phyloP scores from a whole-genome alignment of 2,329 filamentous ascomycete genomes.

The Fusarium ramigenum region DNA sequence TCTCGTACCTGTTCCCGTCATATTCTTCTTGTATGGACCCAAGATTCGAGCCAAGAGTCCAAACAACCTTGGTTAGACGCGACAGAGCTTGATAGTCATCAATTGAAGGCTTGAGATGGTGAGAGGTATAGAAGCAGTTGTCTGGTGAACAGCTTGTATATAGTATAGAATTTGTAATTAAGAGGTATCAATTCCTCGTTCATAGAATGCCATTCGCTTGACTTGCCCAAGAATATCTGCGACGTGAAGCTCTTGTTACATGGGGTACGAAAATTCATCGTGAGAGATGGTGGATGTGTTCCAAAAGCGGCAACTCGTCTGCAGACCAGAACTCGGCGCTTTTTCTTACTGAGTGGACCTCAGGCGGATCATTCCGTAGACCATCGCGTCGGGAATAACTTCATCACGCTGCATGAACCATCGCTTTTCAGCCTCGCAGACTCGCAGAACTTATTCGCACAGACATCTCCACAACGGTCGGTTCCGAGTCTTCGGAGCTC shows the following conservation, averaged over 20 bases:
- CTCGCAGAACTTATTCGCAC: rapidly evolving
- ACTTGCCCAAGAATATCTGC: rapidly evolving
- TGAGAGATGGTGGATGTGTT: rapidly evolving
- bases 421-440: too few species aligned
- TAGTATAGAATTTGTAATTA: neutral
- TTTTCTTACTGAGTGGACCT: neutral
- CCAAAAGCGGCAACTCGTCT: neutral
- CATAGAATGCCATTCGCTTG: neutral
- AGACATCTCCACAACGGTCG: neutral
- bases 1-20: constrained; percentile 34
- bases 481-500: rapidly evolving
- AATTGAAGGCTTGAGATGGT: rapidly evolving
- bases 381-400: neutral
- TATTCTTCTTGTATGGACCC: constrained; percentile 36
- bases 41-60: constrained; percentile 38
- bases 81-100: neutral
- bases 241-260: rapidly evolving
- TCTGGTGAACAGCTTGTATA: neutral
- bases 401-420: neutral
- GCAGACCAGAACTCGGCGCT: neutral
- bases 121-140: neutral
- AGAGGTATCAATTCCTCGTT: neutral
- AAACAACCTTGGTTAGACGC: constrained; percentile 25
- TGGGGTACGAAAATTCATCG: neutral
- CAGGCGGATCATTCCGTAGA: neutral